A percentile compares a stretch with the other conserved stretches of the same genome.
phyloP scores from a whole-genome alignment of 2,329 filamentous ascomycete genomes.

The Sporothrix globosa region DNA sequence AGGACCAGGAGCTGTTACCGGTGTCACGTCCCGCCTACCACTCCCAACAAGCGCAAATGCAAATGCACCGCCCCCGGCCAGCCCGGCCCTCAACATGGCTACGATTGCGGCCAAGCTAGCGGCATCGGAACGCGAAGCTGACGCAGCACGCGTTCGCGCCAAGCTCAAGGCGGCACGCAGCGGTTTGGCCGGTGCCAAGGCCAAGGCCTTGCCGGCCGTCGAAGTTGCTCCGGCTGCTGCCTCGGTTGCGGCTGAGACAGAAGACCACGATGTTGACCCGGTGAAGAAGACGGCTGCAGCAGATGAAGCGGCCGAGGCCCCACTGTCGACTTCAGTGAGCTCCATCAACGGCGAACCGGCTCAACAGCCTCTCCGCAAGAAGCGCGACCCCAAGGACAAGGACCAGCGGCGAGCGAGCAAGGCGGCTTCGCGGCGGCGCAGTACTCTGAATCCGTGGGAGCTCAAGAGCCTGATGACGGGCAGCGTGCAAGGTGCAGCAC shows the following conservation, averaged over 20 bases:
- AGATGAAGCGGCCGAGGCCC: background rate
- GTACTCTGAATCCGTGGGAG: constrained; percentile 76
- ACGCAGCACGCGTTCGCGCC: constrained; percentile 64
- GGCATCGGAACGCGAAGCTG: constrained; percentile 65
- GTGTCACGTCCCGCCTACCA: constrained; percentile 33
- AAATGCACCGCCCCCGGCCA: constrained; percentile 48
- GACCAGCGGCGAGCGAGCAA: constrained; percentile 54
- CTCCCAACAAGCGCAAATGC: constrained; percentile 35
- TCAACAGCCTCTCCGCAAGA: constrained; percentile 51
- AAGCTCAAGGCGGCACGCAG: constrained; percentile 61
- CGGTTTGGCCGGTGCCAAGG: constrained; percentile 19
- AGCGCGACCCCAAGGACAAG: constrained; percentile 41
- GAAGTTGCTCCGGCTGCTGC: background rate
- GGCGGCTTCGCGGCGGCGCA: constrained; percentile 66
- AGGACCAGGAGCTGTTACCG: background rate
- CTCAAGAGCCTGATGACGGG: constrained; percentile 65
- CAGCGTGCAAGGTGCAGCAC: background rate
- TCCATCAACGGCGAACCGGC: constrained; percentile 9
- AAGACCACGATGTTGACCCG: constrained; percentile 27
- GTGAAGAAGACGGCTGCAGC: constrained; percentile 30
- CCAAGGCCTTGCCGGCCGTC: background rate
- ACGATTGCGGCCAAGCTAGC: constrained; percentile 66
- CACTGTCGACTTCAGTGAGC: constrained; percentile 12
- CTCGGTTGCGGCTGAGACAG: constrained; percentile 2
- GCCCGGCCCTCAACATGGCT: constrained; percentile 64